Evolutionary conservation across 106 monocot genomes (phyloP).

Genomic region (Phalaenopsis equestris): DNA sequence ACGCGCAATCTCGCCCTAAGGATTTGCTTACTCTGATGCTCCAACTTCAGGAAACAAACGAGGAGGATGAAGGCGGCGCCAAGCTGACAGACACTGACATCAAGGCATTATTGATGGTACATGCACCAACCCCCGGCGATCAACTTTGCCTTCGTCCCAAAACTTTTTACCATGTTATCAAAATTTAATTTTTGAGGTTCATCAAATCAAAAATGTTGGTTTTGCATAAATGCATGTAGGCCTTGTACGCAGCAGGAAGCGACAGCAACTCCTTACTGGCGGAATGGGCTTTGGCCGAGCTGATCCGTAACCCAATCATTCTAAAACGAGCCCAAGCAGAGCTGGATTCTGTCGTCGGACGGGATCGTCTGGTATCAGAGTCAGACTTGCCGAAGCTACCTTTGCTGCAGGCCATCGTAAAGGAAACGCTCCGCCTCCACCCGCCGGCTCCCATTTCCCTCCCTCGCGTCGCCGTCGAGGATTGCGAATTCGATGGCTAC

Average conservation of each 20-base stretch:
- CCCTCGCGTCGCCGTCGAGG: constrained; percentile 28
- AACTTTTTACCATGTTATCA: too few species aligned
- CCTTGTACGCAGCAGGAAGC: constrained; percentile 39
- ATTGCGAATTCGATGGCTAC: constrained; percentile 31
- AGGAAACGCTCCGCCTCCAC: constrained; percentile 46
- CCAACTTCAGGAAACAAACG: background rate
- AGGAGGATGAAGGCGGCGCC: constrained; percentile 14
- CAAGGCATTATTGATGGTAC: constrained; percentile 45
- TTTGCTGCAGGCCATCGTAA: constrained; percentile 25
- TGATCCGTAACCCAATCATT: constrained; percentile 28
- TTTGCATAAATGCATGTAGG: constrained; percentile 3
- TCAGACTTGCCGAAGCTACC: constrained; percentile 32
- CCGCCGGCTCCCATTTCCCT: constrained; percentile 40
- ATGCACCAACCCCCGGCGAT: background rate
- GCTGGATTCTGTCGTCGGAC: constrained; percentile 35
- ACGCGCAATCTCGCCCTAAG: background rate
- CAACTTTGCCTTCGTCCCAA: too few species aligned
- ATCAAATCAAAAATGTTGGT: too few species aligned
- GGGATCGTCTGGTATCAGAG: constrained; percentile 28
- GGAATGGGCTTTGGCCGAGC: constrained; percentile 33
- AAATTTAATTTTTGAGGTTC: too few species aligned
- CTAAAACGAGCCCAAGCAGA: constrained; percentile 28
- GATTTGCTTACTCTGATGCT: constrained; percentile 35
- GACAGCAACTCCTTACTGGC: constrained; percentile 34
- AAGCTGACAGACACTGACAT: constrained; percentile 34